Conservation (phyloP, 1,139 yeast genomes). For the Saccharomyces hybrid region DNA sequence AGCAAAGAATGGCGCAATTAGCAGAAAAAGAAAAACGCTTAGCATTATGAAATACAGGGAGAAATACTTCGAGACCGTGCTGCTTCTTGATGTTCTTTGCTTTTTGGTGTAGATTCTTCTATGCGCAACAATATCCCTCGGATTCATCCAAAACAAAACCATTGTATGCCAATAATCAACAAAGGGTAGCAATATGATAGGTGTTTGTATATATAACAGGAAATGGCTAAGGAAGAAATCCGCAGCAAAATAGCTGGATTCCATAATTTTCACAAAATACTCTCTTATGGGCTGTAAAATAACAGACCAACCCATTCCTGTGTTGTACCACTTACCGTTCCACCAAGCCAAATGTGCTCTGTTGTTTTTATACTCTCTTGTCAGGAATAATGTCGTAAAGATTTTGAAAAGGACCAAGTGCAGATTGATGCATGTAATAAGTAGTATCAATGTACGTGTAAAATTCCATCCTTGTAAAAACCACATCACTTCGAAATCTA, state of each 20-base stretch:
- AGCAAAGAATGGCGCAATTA: constrained; percentile 41
- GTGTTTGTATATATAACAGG: constrained; percentile 52
- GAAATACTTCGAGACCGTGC: constrained; percentile 36
- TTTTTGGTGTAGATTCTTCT: constrained; percentile 37
- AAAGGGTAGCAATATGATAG: constrained; percentile 59
- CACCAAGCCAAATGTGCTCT: constrained; percentile 70
- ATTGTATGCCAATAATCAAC: constrained; percentile 72
- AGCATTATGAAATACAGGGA: constrained; percentile 39
- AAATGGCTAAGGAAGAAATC: constrained; percentile 68
- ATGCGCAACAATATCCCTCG: constrained; percentile 45
- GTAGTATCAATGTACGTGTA: constrained; percentile 48
- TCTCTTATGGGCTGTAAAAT: constrained; percentile 67
- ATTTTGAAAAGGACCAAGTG: constrained; percentile 49
- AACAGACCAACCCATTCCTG: constrained; percentile 52
- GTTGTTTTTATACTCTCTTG: constrained; percentile 55
- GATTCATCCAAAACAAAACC: constrained; percentile 74
- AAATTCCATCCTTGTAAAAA: constrained; percentile 59
- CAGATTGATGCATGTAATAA: constrained; percentile 47
- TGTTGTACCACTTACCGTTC: constrained; percentile 69
- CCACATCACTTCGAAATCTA: constrained; percentile 54
- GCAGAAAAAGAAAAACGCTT: constrained; percentile 33
- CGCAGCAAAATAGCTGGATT: constrained; percentile 58
- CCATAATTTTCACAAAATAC: constrained; percentile 57
- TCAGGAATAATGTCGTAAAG: constrained; percentile 40
- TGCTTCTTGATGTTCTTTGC: constrained; percentile 34